Conservation (phyloP, 2,329 filamentous ascomycete species). For the Cladobotryum protrusum region DNA sequence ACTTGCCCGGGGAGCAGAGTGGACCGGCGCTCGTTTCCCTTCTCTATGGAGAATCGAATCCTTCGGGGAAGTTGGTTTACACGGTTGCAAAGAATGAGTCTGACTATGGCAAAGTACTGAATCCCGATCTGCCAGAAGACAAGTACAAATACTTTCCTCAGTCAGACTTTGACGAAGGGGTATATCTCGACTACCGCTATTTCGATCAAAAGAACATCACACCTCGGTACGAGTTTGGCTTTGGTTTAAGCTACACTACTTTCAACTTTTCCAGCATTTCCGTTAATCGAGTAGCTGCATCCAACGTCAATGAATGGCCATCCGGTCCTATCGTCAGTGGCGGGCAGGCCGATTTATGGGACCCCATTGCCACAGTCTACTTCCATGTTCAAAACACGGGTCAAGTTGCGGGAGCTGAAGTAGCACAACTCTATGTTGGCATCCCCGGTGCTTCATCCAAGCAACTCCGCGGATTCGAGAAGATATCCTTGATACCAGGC, state of each 20-base stretch:
- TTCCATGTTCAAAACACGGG: constrained; percentile 39
- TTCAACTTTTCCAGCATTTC: constrained; percentile 42
- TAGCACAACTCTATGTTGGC: constrained; percentile 43
- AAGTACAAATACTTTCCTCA: constrained; percentile 46
- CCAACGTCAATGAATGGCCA: constrained; percentile 30
- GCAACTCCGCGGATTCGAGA: constrained; percentile 63
- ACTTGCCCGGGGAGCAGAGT: constrained; percentile 58
- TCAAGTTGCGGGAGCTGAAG: constrained; percentile 36
- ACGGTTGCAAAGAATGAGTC: constrained; percentile 51
- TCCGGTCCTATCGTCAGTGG: constrained; percentile 35
- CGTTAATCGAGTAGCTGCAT: constrained; percentile 21
- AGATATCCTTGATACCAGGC: constrained; percentile 44
- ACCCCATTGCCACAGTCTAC: constrained; percentile 34
- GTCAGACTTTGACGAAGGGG: constrained; percentile 45
- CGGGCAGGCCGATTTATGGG: constrained; percentile 43
- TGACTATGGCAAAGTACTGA: constrained; percentile 46
- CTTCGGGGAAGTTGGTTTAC: constrained; percentile 55
- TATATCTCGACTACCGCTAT: constrained; percentile 49
- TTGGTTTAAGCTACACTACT: constrained; percentile 50
- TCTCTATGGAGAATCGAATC: constrained; percentile 51
- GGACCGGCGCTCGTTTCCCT: constrained; percentile 50
- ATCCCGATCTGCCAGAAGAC: constrained; percentile 39
- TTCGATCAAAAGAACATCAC: constrained; percentile 44
- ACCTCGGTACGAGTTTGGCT: constrained; percentile 51
- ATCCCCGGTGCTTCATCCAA: constrained; percentile 43